Base-by-base conservation (phyloP, 2,329 filamentous ascomycete species). In the Macrophomina tecta region DNA sequence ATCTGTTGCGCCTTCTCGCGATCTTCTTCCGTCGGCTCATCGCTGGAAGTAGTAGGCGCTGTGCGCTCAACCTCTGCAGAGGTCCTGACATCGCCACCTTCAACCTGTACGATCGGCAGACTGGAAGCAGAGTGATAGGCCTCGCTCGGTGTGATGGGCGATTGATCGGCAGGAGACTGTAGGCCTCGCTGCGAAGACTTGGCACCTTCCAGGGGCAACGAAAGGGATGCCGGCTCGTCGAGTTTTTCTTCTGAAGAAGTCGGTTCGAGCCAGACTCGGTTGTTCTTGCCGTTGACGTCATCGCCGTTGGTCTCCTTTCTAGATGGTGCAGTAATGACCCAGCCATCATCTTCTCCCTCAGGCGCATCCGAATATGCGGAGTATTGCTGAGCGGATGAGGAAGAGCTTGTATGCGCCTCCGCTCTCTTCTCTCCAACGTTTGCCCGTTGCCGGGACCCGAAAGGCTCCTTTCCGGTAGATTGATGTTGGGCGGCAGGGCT, bases 1-100 rank as follows among this genome's bases (percentile, higher is more conserved):
- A 99, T 93, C 74, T 89, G 90, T 72, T 89, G 86, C 0, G 94
- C 95, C 75, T 91, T 92, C 71, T 91, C 87, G 23, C 86, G 85
- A 72, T 97, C 93, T 67, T 91, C 89, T 45, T 89, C 86, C 1
- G 87, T 82, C 4, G 83, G 81, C 85, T 79, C 77, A n/a, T 70
- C 71, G 51, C 74, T 70, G 6, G 61, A 36, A 5, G 45, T 34
- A 11, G 62, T 28, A 40, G 68, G 51, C 23, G 42, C 28, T 12
- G 40, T 64, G 48, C 60, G 58, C 55, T 56, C 62, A n/a, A 52
- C 72, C 67, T 80, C 70, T 68, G 78, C 71, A 64, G 78, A 67
- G 66, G 72, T 42, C 72, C 77, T 68, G 11, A 80, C 76, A 34
- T 81, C 78, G 56, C 79, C 81, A 49, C 77, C 81, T 36, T 87